Percentiles rank a stretch among this genome's conserved stretches.
These are phyloP conservation scores for Vanrija humicola DNA, from an alignment of 1,284 basidiomycete genomes.

Conservation along the genomic window DNA sequence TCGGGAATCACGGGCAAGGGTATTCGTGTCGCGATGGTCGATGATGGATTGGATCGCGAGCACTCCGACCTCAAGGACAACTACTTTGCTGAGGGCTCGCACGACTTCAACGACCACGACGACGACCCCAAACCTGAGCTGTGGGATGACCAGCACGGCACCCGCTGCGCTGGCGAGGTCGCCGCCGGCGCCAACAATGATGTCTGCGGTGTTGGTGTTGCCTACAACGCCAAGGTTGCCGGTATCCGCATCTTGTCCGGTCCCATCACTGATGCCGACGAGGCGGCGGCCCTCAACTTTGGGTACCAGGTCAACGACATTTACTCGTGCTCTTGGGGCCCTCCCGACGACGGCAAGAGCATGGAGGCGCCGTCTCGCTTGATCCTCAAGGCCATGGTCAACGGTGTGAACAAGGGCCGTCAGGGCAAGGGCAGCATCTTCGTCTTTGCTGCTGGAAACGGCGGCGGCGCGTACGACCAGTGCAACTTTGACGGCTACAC, in stretches of 20 bases:
- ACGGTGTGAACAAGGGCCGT: slow-evolving; percentile 89
- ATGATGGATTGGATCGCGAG: slow-evolving; percentile 91
- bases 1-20: slow-evolving; percentile 81
- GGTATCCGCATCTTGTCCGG: slow-evolving; percentile 94
- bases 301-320: slow-evolving; percentile 87
- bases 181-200: slow-evolving; percentile 88
- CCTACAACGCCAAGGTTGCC: slow-evolving; percentile 85
- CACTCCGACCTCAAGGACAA: slow-evolving; percentile 83
- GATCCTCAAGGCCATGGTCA: slow-evolving; percentile 90
- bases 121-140: slow-evolving; percentile 81
- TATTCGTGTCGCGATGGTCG: slow-evolving; percentile 83
- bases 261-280: slow-evolving; percentile 96
- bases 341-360: slow-evolving; percentile 87
- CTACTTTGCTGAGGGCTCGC: slow-evolving; percentile 83
- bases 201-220: slow-evolving; percentile 91
- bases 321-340: slow-evolving; percentile 97
- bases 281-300: slow-evolving; percentile 91
- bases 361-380: slow-evolving; percentile 94
- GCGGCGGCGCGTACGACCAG: slow-evolving; percentile 85
- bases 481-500: slow-evolving; percentile 99
- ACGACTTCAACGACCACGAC: slow-evolving; percentile 95
- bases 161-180: slow-evolving; percentile 95
- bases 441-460: slow-evolving; percentile 98
- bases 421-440: slow-evolving; percentile 87
- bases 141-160: slow-evolving; percentile 93